Conservation (phyloP, 2,329 filamentous ascomycete species). For the Fusarium sp. region DNA sequence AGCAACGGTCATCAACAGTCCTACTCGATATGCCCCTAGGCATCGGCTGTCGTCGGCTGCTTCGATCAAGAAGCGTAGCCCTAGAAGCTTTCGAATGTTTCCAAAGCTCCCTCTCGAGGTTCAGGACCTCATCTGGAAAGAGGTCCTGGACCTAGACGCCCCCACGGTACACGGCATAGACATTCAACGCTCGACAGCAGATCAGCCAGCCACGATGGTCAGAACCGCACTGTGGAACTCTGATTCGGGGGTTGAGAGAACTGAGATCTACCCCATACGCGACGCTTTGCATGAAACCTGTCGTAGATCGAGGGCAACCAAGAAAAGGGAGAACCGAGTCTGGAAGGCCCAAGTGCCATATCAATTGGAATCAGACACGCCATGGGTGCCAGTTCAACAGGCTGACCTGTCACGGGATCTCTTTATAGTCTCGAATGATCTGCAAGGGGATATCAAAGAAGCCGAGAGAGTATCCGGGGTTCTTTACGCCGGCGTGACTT, state of each 20-base stretch:
- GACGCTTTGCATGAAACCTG: too few relatives aligned
- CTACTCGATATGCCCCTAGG: neutral
- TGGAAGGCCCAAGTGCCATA: too few relatives aligned
- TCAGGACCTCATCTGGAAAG: constrained; percentile 9
- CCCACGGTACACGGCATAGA: neutral
- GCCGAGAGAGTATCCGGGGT: neutral
- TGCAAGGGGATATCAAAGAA: neutral
- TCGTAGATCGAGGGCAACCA: too few relatives aligned
- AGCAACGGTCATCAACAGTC: neutral
- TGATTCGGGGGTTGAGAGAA: neutral
- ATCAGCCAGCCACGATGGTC: neutral
- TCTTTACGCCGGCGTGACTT: rapidly evolving
- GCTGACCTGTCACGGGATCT: neutral
- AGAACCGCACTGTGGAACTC: neutral
- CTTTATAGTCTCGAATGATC: neutral
- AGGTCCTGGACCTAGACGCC: neutral
- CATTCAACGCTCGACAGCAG: neutral
- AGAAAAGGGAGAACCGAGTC: too few relatives aligned
- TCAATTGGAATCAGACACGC: too few relatives aligned
- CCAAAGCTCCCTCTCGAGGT: neutral
- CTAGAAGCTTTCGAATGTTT: neutral
- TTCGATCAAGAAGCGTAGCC: neutral
- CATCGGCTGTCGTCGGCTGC: too few relatives aligned
- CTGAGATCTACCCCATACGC: neutral
- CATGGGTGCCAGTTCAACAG: too few relatives aligned